Evolutionary conservation across 2,329 filamentous ascomycete genomes (phyloP).

Genomic region (Dothideomycetes sp.): DNA sequence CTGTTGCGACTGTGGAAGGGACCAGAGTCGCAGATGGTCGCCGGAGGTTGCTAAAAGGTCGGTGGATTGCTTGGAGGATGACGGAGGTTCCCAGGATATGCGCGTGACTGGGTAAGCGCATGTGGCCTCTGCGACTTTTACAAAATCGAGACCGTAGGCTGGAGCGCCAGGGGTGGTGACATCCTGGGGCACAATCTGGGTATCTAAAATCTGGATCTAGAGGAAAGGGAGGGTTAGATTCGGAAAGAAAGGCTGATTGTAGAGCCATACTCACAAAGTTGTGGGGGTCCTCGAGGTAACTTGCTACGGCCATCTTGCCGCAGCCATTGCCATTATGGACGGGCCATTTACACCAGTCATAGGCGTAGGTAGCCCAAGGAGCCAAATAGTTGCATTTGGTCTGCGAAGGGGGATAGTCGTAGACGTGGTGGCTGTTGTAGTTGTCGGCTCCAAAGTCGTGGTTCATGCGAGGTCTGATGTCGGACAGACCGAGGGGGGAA

Average conservation of each 20-base stretch:
- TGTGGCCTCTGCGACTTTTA: slow-evolving; percentile 87
- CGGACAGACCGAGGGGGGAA: slow-evolving; percentile 80
- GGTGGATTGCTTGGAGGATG: slow-evolving; percentile 87
- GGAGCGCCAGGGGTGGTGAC: slow-evolving; percentile 58
- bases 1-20: slow-evolving; percentile 48
- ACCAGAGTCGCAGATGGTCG: slow-evolving; percentile 90
- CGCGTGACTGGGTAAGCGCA: slow-evolving; percentile 96
- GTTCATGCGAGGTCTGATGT: slow-evolving; percentile 63
- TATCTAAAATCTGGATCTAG: slow-evolving; percentile 94
- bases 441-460: slow-evolving; percentile 46
- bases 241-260: background rate
- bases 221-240: background rate
- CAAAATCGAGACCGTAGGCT: slow-evolving; percentile 76
- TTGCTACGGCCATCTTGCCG: slow-evolving; percentile 88
- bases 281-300: slow-evolving; percentile 94
- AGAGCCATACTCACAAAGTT: slow-evolving; percentile 80
- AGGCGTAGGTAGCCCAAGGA: slow-evolving; percentile 91
- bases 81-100: slow-evolving; percentile 91
- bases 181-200: slow-evolving; percentile 60
- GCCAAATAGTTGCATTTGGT: slow-evolving; percentile 86
- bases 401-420: slow-evolving; percentile 55
- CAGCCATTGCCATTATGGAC: slow-evolving; percentile 59
- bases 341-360: slow-evolving; percentile 99
- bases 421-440: slow-evolving; percentile 43
- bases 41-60: slow-evolving; percentile 91